These are phyloP conservation scores for Cephaloascus fragrans DNA, from an alignment of 805 yeast genomes.

Conservation along the genomic window DNA sequence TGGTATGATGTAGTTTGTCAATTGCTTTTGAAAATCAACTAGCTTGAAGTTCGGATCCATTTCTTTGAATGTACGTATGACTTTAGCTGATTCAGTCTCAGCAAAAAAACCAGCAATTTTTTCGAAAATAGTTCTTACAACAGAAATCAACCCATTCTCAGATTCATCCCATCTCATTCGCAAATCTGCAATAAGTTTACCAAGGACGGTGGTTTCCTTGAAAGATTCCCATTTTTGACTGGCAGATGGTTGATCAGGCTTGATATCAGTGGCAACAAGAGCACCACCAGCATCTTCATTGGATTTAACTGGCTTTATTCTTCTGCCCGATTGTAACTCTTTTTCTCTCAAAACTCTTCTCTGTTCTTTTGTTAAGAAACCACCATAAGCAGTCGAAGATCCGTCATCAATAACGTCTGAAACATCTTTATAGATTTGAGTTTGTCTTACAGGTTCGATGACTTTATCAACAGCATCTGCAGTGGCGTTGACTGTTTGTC, in stretches of 20 bases:
- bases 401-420: constrained; percentile 88
- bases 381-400: constrained; percentile 82
- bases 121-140: constrained; percentile 70
- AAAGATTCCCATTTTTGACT: constrained; percentile 59
- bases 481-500: constrained; percentile 71
- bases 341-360: constrained; percentile 65
- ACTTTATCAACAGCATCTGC: constrained; percentile 84
- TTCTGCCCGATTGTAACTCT: constrained; percentile 48
- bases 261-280: constrained; percentile 72
- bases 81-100: constrained; percentile 94
- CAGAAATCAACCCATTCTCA: constrained; percentile 81
- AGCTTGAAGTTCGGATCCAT: constrained; percentile 84
- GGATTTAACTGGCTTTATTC: constrained; percentile 60
- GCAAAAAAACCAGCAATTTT: constrained; percentile 84
- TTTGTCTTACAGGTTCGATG: constrained; percentile 87
- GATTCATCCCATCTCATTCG: constrained; percentile 83
- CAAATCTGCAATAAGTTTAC: constrained; percentile 50
- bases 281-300: constrained; percentile 78
- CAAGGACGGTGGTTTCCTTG: constrained; percentile 59
- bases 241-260: constrained; percentile 59
- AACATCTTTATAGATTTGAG: constrained; percentile 83
- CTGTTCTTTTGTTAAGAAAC: constrained; percentile 76
- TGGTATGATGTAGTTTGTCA: constrained; percentile 89
- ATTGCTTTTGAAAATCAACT: constrained; percentile 69
- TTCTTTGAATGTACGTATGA: constrained; percentile 72